Evolutionary conservation across 495 filamentous ascomycete genomes (phyloP), one percentile per base, ranked within the genome.

Genomic region (Arthonia radiata): DNA sequence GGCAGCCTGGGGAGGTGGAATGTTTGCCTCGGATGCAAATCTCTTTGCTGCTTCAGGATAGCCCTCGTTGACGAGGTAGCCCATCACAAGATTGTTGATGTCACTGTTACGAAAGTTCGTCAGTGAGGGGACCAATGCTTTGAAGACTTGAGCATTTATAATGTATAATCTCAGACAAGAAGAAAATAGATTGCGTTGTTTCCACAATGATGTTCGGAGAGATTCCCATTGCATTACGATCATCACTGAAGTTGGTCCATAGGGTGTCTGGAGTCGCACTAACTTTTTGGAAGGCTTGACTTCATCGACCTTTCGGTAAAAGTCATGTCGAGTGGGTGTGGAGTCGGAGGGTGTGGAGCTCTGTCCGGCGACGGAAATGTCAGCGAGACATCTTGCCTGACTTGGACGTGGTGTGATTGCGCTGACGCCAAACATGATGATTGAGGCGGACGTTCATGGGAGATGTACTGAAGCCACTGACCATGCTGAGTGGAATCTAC

Each of bases 191-290:
- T 58, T 64, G 63, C 54, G 56, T 57, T 43, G 71, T 82, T 75
- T 94, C 86, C 68, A 68, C 86, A 94, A 53, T 44, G 47, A 55
- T 46, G 58, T 74, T 97, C 74, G 67, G 86, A 99, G 86, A 99
- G 86, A 99, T 99, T 99, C 89, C 86, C 86, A 94, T 83, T 83
- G 12, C 17, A 11, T 22, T 22, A 11, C 19, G 11, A 7, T 22
- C 19, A 22, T 22, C 19, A 22, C 6, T 7, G 11, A 7, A 11
- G 6, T 22, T 22, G 19, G 6, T 7, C 6, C 19, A 6, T 7
- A 22, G 19, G n/a, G n/a, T n/a, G n/a, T n/a, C n/a, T n/a, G n/a
- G n/a, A n/a, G n/a, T n/a, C n/a, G n/a, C 6, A 57, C 76, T 55
- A 71, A 94, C 86, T 67, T 74, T 51, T 93, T 93, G 22, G 73